Percentiles rank a stretch among this genome's conserved stretches.
Evolutionary conservation across 2,329 filamentous ascomycete genomes (phyloP).

Genomic region (Colletotrichum aenigma): DNA sequence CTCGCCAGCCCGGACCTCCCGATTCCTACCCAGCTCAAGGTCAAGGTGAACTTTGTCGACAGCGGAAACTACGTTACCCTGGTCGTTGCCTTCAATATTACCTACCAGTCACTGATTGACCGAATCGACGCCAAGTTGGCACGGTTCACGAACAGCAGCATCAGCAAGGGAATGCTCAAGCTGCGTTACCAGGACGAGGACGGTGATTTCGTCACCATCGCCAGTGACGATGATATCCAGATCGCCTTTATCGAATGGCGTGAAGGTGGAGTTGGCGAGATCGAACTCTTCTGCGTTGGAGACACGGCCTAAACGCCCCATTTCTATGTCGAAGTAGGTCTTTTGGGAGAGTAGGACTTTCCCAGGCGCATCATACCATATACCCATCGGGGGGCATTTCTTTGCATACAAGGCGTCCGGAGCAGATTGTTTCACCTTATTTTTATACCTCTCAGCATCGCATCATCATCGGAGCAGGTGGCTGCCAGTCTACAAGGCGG

Average conservation of each 20-base stretch:
- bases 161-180: slow-evolving; percentile 81
- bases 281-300: slow-evolving; percentile 81
- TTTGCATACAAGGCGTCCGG: slow-evolving; percentile 24
- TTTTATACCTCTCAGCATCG: slow-evolving; percentile 20
- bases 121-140: slow-evolving; percentile 95
- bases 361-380: slow-evolving; percentile 22
- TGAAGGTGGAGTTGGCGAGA: slow-evolving; percentile 85
- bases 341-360: slow-evolving; percentile 11
- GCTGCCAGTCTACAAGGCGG: not conserved
- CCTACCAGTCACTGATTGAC: slow-evolving; percentile 91
- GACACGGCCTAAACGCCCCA: slow-evolving; percentile 35
- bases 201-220: slow-evolving; percentile 90
- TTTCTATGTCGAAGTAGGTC: slow-evolving; percentile 13
- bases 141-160: slow-evolving; percentile 82
- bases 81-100: slow-evolving; percentile 95
- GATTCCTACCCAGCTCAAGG: slow-evolving; percentile 81
- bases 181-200: slow-evolving; percentile 92
- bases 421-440: slow-evolving; percentile 18
- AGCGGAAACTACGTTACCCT: slow-evolving; percentile 86
- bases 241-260: slow-evolving; percentile 95
- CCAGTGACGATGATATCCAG: slow-evolving; percentile 94
- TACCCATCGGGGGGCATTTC: slow-evolving; percentile 21
- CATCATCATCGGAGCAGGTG: slow-evolving; percentile 5
- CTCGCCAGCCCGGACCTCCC: slow-evolving; percentile 54
- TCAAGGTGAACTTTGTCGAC: slow-evolving; percentile 86